Conservation (phyloP, 1,284 basidiomycete species). For the Tilletia horrida region DNA sequence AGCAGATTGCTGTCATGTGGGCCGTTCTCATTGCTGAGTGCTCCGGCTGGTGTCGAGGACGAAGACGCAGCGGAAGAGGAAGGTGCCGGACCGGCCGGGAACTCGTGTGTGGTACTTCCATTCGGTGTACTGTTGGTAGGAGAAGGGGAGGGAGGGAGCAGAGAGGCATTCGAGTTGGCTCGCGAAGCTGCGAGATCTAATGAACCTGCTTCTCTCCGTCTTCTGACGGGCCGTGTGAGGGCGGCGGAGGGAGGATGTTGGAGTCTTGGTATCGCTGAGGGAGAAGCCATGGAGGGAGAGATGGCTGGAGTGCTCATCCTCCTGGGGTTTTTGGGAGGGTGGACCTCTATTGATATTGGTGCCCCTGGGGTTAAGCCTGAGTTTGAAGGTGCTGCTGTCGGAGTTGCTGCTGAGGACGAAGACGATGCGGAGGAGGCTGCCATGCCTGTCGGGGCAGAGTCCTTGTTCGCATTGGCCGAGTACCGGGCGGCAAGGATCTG, state of each 20-base stretch:
- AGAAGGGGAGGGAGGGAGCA: background rate
- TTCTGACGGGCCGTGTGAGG: background rate
- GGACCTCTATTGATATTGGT: no score
- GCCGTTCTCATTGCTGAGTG: no score
- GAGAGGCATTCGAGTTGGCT: background rate
- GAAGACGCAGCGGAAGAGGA: no score
- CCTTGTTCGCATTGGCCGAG: background rate
- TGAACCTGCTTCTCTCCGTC: conserved; percentile 6
- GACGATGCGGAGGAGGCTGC: background rate
- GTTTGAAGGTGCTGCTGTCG: background rate
- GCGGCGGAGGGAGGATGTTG: conserved; percentile 4
- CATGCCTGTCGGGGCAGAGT: background rate
- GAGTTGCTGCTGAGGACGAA: background rate
- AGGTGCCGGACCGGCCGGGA: no score
- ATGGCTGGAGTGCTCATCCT: conserved; percentile 13
- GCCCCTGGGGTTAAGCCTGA: no score
- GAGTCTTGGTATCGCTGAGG: background rate
- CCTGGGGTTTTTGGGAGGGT: background rate
- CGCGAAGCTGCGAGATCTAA: background rate
- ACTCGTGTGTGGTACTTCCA: no score
- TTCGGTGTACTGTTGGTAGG: no score
- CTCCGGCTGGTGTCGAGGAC: no score
- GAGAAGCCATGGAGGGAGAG: background rate
- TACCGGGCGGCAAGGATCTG: conserved; percentile 2
- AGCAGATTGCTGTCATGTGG: no score